Conservation (phyloP, 1,284 basidiomycete species). For the Apiotrichum veenhuisii region DNA sequence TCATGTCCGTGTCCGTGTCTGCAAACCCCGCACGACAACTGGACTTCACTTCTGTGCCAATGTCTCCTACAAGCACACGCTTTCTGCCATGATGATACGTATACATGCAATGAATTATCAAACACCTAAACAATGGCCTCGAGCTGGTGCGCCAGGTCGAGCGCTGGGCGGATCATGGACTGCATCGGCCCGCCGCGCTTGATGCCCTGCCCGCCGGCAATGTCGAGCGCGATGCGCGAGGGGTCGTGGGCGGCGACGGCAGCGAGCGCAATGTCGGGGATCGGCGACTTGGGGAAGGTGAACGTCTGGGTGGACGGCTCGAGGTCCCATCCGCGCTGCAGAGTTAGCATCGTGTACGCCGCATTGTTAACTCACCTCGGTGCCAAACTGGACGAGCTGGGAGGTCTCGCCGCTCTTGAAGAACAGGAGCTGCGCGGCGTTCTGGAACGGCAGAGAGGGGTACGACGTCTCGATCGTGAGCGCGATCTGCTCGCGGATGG, state of each 20-base stretch:
- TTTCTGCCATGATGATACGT: constrained; percentile 12
- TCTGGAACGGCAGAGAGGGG: constrained; percentile 42
- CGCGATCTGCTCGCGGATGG: constrained; percentile 49
- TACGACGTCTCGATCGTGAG: constrained; percentile 50
- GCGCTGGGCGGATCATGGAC: constrained; percentile 45
- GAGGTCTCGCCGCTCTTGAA: constrained; percentile 44
- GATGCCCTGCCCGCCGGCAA: constrained; percentile 31
- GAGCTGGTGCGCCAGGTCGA: constrained; percentile 46
- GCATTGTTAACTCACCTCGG: constrained; percentile 23
- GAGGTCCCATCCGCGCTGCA: constrained; percentile 44
- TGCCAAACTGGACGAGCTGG: constrained; percentile 37
- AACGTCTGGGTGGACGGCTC: constrained; percentile 42
- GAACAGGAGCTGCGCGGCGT: constrained; percentile 48
- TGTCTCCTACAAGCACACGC: too few relatives aligned
- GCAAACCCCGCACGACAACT: too few relatives aligned
- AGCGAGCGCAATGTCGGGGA: constrained; percentile 25
- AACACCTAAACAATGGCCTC: constrained; percentile 48
- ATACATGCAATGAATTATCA: constrained; percentile 17
- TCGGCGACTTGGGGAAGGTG: constrained; percentile 26
- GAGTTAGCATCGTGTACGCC: constrained; percentile 9
- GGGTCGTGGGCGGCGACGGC: constrained; percentile 21
- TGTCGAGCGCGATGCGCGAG: constrained; percentile 21
- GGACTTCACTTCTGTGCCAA: too few relatives aligned
- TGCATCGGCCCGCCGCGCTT: constrained; percentile 38
- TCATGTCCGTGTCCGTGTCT: too few relatives aligned